Evolutionary conservation across 805 yeast genomes (phyloP), one percentile per base, ranked within the genome.

Genomic region (Blastobotrys terrestris): DNA sequence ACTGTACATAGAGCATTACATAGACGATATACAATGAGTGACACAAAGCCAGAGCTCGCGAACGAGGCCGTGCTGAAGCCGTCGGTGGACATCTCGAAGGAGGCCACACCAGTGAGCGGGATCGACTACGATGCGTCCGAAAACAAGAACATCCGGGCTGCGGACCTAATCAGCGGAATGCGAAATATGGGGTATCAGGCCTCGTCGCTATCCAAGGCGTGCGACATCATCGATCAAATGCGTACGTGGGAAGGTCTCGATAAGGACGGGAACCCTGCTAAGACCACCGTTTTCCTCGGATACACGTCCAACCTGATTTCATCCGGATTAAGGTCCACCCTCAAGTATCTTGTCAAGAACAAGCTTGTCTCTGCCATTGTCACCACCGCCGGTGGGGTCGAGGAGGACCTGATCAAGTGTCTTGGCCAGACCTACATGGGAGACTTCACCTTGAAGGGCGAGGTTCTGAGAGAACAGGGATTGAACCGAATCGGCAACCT

Each of bases 351-450:
- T 61, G 98, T 90, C 31, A 95, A 95, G 70, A 84, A 95, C 73
- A 92, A 90, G 70, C 87, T 86, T 80, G 96, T 94, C 45, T 85
- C 90, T 62, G 98, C 95, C 15, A 81, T 94, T 63, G 99, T 94
- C 48, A 85, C 98, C n/a, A 80, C 92, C 57, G 99, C 97, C 19
- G 99, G 99, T 60, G 99, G 99, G 60, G 83, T 94, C 56, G 99
- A 94, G 69, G 99, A 94, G 73, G 99, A 94, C 72, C 73, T 94
- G 48, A 94, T 94, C 76, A 94, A 94, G 71, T 90, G 96, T 67
- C 76, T 94, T 53, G 99, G 98, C 1, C 97, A 97, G 52, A 94
- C 99, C 5, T 91, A 83, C 64, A 75, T 95, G 77, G 97, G 99
- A 50, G 97, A 90, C 49, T 94, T 90, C 69, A 68, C 85, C 44